Evolutionary conservation across 1,284 basidiomycete genomes (phyloP), one percentile per base, ranked within the genome.

Genomic region (Ganoderma multipileum): DNA sequence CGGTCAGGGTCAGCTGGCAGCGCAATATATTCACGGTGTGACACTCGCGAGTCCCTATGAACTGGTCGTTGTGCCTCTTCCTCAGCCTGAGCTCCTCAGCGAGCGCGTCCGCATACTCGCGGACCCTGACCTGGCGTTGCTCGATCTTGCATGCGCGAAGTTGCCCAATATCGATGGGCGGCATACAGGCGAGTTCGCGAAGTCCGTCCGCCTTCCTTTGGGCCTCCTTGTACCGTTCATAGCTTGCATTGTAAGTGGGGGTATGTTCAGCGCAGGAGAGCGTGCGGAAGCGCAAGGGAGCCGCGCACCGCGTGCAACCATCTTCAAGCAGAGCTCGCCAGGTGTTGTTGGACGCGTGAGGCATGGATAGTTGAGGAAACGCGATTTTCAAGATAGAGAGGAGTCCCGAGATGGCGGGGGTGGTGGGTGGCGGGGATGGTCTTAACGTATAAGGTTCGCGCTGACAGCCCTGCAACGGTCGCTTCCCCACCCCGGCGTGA

Each of bases 161-260:
- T 0, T 3, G 23, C 14, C 16, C n/a, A 14, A 67, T 65, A 23
- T 57, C 65, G 47, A 58, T 42, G 9, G 42, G 62, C 39, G 36
- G 55, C 12, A 67, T 26, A n/a, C 57, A 60, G 12, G 47, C 66
- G n/a, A 33, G 30, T 9, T 36, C 20, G 8, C 52, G 33, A 2
- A 64, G 64, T 1, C 28, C 14, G 42, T 33, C 30, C 12, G 63
- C 61, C 16, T 44, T 38, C 7, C 20, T 16, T 3, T 55, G 60
- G 6, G 69, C 69, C 9, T 26, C 57, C 58, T 70, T 70, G 58
- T 70, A 70, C n/a, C 38, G n/a, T 9, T 50, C 1, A 61, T 70
- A 63, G 66, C 60, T 63, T 55, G 57, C 63, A 16, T 65, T 30
- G 55, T 64, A 61, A 3, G 57, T 63, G 16, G 8, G 23, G 8